A percentile compares a stretch with the other conserved stretches of the same genome.
Evolutionary conservation across 164 flowering plant species (phyloP).

Genomic region (Liriodendron chinense): DNA sequence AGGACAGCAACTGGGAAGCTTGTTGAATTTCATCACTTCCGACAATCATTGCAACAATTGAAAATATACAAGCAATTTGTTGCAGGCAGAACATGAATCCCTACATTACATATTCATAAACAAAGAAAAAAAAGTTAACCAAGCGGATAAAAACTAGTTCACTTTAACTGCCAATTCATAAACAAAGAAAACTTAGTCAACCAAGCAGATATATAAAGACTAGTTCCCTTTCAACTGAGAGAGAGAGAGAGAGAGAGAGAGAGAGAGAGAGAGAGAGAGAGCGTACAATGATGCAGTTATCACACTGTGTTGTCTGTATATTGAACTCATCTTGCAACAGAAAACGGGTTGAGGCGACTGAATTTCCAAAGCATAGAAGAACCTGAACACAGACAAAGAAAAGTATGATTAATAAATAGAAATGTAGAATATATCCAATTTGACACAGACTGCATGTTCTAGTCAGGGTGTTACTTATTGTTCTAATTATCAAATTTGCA

Average conservation of each 20-base stretch:
- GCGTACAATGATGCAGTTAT: constrained; percentile 72
- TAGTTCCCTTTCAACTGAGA: not conserved
- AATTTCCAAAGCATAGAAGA: constrained; percentile 54
- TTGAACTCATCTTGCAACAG: constrained; percentile 80
- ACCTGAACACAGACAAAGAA: constrained; percentile 37
- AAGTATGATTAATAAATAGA: not conserved
- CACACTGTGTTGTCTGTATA: constrained; percentile 73
- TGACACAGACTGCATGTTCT: not conserved
- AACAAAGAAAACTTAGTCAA: not conserved
- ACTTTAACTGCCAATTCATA: too few species aligned
- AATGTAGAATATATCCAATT: not conserved
- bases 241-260: not conserved
- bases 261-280: constrained; percentile 23
- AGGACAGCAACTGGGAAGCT: constrained; percentile 43
- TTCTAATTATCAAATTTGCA: not conserved
- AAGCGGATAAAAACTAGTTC: not conserved
- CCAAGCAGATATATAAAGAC: not conserved
- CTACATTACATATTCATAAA: not conserved
- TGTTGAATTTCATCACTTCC: constrained; percentile 46
- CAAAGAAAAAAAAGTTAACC: not conserved
- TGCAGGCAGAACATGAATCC: constrained; percentile 77
- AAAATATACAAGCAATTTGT: constrained; percentile 66
- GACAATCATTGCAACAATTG: constrained; percentile 42
- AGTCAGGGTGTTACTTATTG: not conserved
- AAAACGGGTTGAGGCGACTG: constrained; percentile 75